Conservation (phyloP, 2,329 filamentous ascomycete species). For the Talaromyces sp. region DNA sequence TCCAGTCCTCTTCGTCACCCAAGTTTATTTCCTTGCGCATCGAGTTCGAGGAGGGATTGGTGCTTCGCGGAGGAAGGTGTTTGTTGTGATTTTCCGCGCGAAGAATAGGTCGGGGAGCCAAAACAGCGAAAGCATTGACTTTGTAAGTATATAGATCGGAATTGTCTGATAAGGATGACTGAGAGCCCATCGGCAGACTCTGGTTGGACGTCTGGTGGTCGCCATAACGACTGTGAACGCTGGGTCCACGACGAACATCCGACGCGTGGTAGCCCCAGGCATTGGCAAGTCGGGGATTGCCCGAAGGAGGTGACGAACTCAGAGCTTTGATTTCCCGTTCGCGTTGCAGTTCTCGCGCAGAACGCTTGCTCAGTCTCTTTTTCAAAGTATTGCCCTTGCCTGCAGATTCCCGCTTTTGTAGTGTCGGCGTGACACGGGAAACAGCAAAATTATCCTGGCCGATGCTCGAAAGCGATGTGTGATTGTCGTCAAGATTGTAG, state of each 20-base stretch:
- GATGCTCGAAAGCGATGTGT: constrained; percentile 35
- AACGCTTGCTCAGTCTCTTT: constrained; percentile 73
- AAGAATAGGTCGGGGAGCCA: constrained; percentile 80
- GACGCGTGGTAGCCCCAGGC: constrained; percentile 59
- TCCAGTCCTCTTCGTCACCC: constrained; percentile 58
- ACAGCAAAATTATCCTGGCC: constrained; percentile 39
- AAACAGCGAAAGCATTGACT: constrained; percentile 73
- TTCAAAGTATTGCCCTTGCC: constrained; percentile 57
- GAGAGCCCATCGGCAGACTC: constrained; percentile 68
- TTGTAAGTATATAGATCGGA: constrained; percentile 75
- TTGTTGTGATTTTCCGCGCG: constrained; percentile 59
- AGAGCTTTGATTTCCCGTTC: constrained; percentile 88
- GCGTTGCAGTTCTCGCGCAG: constrained; percentile 69
- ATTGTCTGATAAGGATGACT: constrained; percentile 71
- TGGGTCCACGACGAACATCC: constrained; percentile 62
- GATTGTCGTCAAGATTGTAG: constrained; percentile 23
- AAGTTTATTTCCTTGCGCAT: constrained; percentile 51
- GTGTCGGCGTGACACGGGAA: constrained; percentile 48
- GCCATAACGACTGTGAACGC: constrained; percentile 53
- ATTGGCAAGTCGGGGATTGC: constrained; percentile 53
- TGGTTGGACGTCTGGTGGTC: constrained; percentile 66
- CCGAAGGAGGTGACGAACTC: constrained; percentile 64
- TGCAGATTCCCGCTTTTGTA: constrained; percentile 51
- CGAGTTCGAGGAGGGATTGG: constrained; percentile 48
- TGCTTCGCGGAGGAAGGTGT: constrained; percentile 47